Evolutionary conservation across 139 green algal species (phyloP), one percentile per base, ranked within the genome.

Genomic region (Micromonas commoda): DNA sequence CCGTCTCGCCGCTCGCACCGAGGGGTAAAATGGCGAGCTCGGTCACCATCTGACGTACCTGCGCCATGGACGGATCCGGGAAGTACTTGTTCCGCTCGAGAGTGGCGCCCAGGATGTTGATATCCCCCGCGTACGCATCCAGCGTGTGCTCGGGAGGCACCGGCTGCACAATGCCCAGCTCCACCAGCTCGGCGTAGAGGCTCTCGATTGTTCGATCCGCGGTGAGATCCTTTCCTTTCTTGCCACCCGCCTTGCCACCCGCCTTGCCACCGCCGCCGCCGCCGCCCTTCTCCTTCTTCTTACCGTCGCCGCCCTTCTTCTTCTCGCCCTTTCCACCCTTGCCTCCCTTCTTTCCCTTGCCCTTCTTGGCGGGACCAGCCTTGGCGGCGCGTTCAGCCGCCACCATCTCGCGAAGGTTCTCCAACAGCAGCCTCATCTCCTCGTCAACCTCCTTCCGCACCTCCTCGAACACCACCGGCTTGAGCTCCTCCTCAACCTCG

Each of bases 381-480:
- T 91, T 91, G 24, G 89, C 90, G 13, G 87, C 88, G 2, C 79
- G 45, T 80, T 93, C 91, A 16, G 90, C 88, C 28, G 88, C 88
- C 2, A 85, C 81, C 77, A 85, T 83, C 32, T 88, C 88, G 86
- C 94, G 94, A 34, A 97, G 87, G 82, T 93, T 96, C 68, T 89
- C 60, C 45, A 97, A 87, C 82, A 96, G 85, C 26, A 88, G 80
- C 3, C 86, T 77, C 90, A 96, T 95, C 84, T 97, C 91, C 9
- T 89, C 86, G 72, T 97, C 92, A 37, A 94, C 87, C 84, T 91
- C 82, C 61, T 78, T 61, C 23, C 93, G 84, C 52, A 97, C 84
- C 81, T 96, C 88, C 83, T 97, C 93, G 82, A 94, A 93, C 39
- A 97, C 92, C n/a, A 93, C 82, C 1, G 91, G 91, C 65, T 92